These are phyloP conservation scores for Echinosophora koreensis DNA, from an alignment of 306 rosid genomes.

Conservation along the genomic window DNA sequence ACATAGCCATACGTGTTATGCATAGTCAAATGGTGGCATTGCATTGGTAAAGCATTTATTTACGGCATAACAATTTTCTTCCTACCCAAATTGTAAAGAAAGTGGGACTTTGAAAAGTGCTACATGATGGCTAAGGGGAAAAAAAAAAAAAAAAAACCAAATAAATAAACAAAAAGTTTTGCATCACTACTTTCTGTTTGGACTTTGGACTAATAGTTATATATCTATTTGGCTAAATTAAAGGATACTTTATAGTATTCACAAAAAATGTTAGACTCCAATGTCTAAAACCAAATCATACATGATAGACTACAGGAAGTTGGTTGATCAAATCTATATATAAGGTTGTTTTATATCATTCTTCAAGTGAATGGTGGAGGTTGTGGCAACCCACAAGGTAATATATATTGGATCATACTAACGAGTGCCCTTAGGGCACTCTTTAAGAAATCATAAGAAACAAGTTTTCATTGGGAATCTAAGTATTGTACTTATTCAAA, in stretches of 20 bases:
- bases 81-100: neutral
- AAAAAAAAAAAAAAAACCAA: neutral
- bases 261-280: neutral
- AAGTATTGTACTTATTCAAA: no score
- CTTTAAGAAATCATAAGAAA: no score
- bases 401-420: no score
- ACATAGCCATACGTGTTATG: neutral
- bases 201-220: neutral
- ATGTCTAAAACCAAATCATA: neutral
- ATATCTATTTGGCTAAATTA: neutral
- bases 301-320: neutral
- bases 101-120: neutral
- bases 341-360: no score
- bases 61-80: neutral
- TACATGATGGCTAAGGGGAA: neutral
- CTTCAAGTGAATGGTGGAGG: no score
- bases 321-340: no score
- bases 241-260: neutral
- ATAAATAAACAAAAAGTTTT: no score
- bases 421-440: no score
- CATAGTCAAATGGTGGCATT: neutral
- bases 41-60: slow-evolving; percentile 10
- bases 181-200: neutral
- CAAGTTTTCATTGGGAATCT: no score
- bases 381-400: no score